Conservation (phyloP, 495 filamentous ascomycete genomes). For the Penicillium paxilli region DNA sequence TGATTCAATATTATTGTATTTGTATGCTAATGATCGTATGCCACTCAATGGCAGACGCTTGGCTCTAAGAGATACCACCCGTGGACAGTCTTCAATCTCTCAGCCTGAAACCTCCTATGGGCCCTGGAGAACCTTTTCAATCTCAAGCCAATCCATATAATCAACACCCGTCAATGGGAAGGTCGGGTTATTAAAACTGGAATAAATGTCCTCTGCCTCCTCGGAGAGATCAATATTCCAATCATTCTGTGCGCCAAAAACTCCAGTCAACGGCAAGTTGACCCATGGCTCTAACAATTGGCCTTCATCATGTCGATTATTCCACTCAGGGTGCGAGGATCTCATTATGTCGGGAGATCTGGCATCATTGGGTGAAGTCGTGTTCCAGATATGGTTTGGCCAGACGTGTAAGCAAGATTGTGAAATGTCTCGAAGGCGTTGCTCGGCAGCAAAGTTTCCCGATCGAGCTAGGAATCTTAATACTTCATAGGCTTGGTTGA, state of each 20-base stretch:
- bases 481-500: slow-evolving; percentile 19
- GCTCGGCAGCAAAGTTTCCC: slow-evolving; percentile 22
- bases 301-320: slow-evolving; percentile 6
- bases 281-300: slow-evolving; percentile 18
- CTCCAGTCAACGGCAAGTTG: not conserved
- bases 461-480: slow-evolving; percentile 17
- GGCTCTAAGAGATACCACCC: too few species aligned
- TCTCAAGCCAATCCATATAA: slow-evolving; percentile 24
- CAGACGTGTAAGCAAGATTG: slow-evolving; percentile 23
- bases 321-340: not conserved
- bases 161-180: slow-evolving; percentile 22
- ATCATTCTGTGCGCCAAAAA: slow-evolving; percentile 19
- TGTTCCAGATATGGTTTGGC: slow-evolving; percentile 9
- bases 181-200: slow-evolving; percentile 22
- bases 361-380: not conserved
- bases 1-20: too few species aligned
- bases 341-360: not conserved
- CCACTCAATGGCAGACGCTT: too few species aligned
- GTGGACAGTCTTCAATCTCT: too few species aligned
- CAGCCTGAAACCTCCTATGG: not conserved
- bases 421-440: slow-evolving; percentile 19
- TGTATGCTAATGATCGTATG: too few species aligned
- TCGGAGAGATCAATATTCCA: slow-evolving; percentile 18
- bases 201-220: slow-evolving; percentile 23
- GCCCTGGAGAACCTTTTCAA: slow-evolving; percentile 21